Evolutionary conservation across 768 basidiomycete species (phyloP).

Genomic region (Suillus brevipes): DNA sequence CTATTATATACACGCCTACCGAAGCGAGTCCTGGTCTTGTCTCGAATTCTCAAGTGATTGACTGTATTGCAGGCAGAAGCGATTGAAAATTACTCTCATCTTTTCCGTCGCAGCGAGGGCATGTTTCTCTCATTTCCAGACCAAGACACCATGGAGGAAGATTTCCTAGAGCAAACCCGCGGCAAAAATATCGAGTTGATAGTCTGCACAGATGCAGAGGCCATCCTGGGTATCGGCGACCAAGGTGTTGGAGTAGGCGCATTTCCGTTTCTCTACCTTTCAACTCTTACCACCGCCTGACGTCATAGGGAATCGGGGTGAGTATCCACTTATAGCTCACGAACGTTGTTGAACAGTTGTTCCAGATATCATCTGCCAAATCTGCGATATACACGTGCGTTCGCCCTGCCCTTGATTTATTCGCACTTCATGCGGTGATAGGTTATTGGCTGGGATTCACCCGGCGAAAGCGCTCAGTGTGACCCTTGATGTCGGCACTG

Average conservation of each 20-base stretch:
- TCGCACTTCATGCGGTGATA: slow-evolving; percentile 21
- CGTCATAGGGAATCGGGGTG: slow-evolving; percentile 51
- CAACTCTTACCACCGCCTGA: slow-evolving; percentile 3
- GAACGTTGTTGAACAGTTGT: slow-evolving; percentile 2
- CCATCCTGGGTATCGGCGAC: slow-evolving; percentile 78
- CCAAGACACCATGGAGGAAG: slow-evolving; percentile 70
- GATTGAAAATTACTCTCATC: slow-evolving; percentile 79
- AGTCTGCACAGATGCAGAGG: slow-evolving; percentile 83
- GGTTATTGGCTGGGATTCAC: slow-evolving; percentile 65
- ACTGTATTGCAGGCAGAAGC: slow-evolving; percentile 61
- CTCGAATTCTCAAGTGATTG: not conserved
- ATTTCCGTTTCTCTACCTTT: slow-evolving; percentile 24
- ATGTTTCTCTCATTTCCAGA: slow-evolving; percentile 66
- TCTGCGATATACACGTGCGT: slow-evolving; percentile 72
- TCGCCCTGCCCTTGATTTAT: not conserved
- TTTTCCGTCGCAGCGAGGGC: slow-evolving; percentile 79
- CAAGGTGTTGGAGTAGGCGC: slow-evolving; percentile 66
- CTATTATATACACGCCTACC: slow-evolving; percentile 83
- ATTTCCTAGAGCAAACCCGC: slow-evolving; percentile 66
- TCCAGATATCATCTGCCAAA: slow-evolving; percentile 74
- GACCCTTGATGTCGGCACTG: slow-evolving; percentile 74
- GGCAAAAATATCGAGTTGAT: slow-evolving; percentile 71
- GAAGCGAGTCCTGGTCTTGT: slow-evolving; percentile 45
- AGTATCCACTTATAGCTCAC: slow-evolving; percentile 13
- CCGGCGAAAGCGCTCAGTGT: slow-evolving; percentile 60